phyloP scores from a whole-genome alignment of 2,329 filamentous ascomycete species.

The Catunica adiposa region DNA sequence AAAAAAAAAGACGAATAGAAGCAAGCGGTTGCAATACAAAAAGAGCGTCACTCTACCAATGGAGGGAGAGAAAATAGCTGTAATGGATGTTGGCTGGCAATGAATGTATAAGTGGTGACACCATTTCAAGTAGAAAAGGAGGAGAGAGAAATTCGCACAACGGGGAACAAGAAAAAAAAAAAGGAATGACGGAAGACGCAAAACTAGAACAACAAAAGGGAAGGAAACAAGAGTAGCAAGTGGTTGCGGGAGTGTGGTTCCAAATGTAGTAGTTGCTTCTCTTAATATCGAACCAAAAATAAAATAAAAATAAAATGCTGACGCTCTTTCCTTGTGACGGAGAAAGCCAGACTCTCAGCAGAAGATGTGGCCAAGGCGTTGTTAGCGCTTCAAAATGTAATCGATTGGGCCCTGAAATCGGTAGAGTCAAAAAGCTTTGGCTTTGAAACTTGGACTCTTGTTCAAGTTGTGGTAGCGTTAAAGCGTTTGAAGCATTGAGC shows the following conservation, averaged over 20 bases:
- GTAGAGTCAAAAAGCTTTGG: too few relatives aligned
- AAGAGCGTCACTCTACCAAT: constrained; percentile 1
- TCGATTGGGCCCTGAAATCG: too few relatives aligned
- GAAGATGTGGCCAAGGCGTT: too few relatives aligned
- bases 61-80: background rate
- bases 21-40: constrained; percentile 2
- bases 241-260: constrained; percentile 1
- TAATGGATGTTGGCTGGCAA: background rate
- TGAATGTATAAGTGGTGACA: background rate
- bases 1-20: background rate
- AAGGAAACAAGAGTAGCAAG: constrained; percentile 2
- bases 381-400: too few relatives aligned
- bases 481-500: too few relatives aligned
- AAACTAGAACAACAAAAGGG: constrained; percentile 1
- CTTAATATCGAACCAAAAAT: background rate
- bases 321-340: too few relatives aligned
- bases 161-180: background rate
- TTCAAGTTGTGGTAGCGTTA: too few relatives aligned
- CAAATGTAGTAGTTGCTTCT: constrained; percentile 2
- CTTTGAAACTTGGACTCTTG: too few relatives aligned
- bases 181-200: constrained; percentile 1
- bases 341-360: too few relatives aligned
- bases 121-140: too few relatives aligned
- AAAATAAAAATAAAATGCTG: too few relatives aligned
- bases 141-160: background rate